Evolutionary conservation across 192 early-diverging fungal species (phyloP), one percentile per base, ranked within the genome.

Genomic region (Coemansia sp.): DNA sequence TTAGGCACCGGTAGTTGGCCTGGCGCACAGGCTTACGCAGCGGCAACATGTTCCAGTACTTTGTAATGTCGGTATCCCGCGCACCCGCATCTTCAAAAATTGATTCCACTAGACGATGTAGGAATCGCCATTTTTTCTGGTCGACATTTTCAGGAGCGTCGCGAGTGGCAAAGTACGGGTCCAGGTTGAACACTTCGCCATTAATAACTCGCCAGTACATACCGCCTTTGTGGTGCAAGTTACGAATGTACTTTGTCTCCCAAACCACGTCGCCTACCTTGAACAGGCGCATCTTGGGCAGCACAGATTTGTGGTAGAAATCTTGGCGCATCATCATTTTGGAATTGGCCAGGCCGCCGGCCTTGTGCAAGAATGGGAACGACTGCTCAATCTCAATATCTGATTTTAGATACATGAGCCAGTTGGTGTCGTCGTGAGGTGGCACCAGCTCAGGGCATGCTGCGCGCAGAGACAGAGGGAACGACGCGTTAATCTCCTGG

Each of bases 1-100:
- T 84, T 35, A 98, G 75, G 81, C 96, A 98, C 20, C 71, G 69
- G 62, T 85, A 80, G 45, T 80, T 81, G 10, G 73, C 45, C 12
- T 49, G 20, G 2, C 84, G 77, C n/a, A 53, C 69, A 2, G 51
- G 20, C 1, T 73, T 57, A 29, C 47, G 60, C 23, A 82, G 45
- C 4, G 73, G 66, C 53, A 75, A 65, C 66, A 66, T 83, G 19
- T 82, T 73, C 85, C 86, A 90, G 39, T 83, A 65, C 43, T 66
- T 65, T 10, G 85, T 85, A 8, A 74, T 61, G 65, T 90, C 88
- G 18, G 78, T 78, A 48, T 68, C 68, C 59, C 62, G 65, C 0
- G 84, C 86, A 20, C 81, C 81, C 61, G 81, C 70, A 22, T 83
- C 84, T 29, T 79, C 83, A 62, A 87, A 88, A 51, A 88, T 65